These are phyloP conservation scores for Articulospora tetracladia DNA, from an alignment of 495 filamentous ascomycete genomes.

Conservation along the genomic window DNA sequence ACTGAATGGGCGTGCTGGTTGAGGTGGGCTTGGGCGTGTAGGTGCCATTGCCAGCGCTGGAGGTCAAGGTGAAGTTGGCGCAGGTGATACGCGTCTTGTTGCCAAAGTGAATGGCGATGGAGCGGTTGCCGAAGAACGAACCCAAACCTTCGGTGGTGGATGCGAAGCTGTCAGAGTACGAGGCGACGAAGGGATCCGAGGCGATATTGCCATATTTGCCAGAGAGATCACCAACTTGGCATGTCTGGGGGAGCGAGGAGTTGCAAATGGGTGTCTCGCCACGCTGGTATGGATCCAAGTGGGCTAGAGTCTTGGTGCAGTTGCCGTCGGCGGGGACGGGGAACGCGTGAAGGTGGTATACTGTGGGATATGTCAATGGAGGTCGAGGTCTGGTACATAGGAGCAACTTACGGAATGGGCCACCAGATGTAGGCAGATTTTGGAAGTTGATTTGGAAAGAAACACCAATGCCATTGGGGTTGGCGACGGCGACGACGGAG, in stretches of 20 bases:
- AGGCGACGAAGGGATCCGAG: slow-evolving; percentile 37
- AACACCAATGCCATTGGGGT: slow-evolving; percentile 58
- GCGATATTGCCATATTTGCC: slow-evolving; percentile 76
- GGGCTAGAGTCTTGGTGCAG: slow-evolving; percentile 67
- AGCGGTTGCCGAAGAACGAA: slow-evolving; percentile 76
- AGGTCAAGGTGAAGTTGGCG: slow-evolving; percentile 53
- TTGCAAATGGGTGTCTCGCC: slow-evolving; percentile 60
- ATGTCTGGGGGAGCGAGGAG: slow-evolving; percentile 54
- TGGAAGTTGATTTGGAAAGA: slow-evolving; percentile 54
- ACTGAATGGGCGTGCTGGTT: slow-evolving; percentile 2
- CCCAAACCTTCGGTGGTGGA: slow-evolving; percentile 51
- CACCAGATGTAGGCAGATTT: slow-evolving; percentile 61
- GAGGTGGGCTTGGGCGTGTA: not conserved
- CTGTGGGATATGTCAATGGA: slow-evolving; percentile 36
- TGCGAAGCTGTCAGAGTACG: slow-evolving; percentile 65
- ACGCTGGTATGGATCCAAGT: slow-evolving; percentile 50
- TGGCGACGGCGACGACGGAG: slow-evolving; percentile 49
- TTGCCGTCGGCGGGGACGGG: slow-evolving; percentile 73
- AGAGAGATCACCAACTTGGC: slow-evolving; percentile 79
- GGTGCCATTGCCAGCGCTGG: not conserved
- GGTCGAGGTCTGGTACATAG: not conserved
- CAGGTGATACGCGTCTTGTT: slow-evolving; percentile 71
- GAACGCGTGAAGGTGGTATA: slow-evolving; percentile 77
- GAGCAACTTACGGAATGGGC: slow-evolving; percentile 64
- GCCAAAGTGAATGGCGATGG: slow-evolving; percentile 68